These are phyloP conservation scores for Hymenotorrendiella dingleyae DNA, from an alignment of 2,329 filamentous ascomycete genomes.

Conservation along the genomic window DNA sequence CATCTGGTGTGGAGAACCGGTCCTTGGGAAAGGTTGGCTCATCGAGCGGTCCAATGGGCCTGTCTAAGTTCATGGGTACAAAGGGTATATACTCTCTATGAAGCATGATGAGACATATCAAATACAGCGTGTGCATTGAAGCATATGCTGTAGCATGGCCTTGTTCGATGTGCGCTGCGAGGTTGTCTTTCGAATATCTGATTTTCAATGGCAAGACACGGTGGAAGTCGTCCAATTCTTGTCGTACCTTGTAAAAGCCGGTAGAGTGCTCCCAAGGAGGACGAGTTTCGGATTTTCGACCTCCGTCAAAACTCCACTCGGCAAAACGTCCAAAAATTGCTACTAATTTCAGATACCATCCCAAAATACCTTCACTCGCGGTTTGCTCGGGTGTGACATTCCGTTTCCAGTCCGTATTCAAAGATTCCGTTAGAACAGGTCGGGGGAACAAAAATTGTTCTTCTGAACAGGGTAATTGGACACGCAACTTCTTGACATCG, in stretches of 20 bases:
- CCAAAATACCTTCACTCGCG: constrained; percentile 32
- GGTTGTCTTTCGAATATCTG: constrained; percentile 54
- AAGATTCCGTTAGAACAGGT: constrained; percentile 48
- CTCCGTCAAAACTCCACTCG: constrained; percentile 46
- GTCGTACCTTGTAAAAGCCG: constrained; percentile 47
- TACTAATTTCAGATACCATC: constrained; percentile 50
- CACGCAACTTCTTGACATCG: constrained; percentile 50
- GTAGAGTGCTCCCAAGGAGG: constrained; percentile 56
- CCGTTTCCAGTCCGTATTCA: constrained; percentile 38
- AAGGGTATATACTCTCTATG: constrained; percentile 65
- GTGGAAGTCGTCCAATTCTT: constrained; percentile 48
- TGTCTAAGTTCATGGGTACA: constrained; percentile 48
- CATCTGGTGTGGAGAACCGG: constrained; percentile 39
- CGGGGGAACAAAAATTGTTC: constrained; percentile 57
- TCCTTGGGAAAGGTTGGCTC: constrained; percentile 46
- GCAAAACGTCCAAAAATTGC: constrained; percentile 55
- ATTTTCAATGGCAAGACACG: constrained; percentile 46
- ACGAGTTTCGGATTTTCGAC: constrained; percentile 42
- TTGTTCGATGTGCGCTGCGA: constrained; percentile 59
- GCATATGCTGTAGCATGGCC: constrained; percentile 59
- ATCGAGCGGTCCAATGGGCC: constrained; percentile 52
- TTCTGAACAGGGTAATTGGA: constrained; percentile 64
- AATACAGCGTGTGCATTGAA: constrained; percentile 60
- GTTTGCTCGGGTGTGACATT: constrained; percentile 34
- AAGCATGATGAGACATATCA: constrained; percentile 61